A percentile compares a stretch with the other conserved stretches of the same genome.
Conservation (phyloP, 345 rosid genomes). For the Iberis pinnata region DNA sequence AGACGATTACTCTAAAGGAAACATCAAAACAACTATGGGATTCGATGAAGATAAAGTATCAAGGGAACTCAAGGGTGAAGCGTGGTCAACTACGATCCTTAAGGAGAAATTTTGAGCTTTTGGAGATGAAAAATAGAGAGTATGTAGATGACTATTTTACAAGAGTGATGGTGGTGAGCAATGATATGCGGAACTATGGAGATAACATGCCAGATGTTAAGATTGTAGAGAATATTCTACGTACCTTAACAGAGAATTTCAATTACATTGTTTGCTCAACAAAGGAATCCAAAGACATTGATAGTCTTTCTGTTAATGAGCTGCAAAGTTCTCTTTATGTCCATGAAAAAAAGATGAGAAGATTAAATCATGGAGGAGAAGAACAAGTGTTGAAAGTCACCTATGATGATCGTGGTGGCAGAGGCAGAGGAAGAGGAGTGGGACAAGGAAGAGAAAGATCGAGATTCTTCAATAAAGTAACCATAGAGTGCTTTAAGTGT, state of each 20-base stretch:
- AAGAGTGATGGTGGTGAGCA: neutral
- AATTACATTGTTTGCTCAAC: neutral
- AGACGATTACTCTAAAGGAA: neutral
- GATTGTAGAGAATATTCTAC: neutral
- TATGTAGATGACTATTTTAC: neutral
- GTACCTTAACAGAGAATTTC: neutral
- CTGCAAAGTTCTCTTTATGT: neutral
- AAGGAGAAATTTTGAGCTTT: neutral
- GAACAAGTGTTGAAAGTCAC: no score
- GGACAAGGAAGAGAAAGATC: neutral
- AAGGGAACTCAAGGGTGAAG: neutral
- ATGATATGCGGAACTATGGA: neutral
- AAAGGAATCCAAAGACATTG: neutral
- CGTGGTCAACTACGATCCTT: neutral
- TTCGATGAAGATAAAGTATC: neutral
- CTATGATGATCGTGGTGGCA: neutral
- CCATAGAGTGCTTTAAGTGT: neutral
- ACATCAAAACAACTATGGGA: neutral
- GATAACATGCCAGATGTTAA: neutral
- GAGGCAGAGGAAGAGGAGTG: neutral
- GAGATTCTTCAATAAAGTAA: neutral
- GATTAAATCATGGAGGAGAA: no score
- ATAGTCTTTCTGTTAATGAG: neutral
- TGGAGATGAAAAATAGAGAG: neutral
- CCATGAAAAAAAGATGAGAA: neutral